Evolutionary conservation across 495 filamentous ascomycete species (phyloP), one percentile per base, ranked within the genome.

Genomic region (Penicillium simplicissimum): DNA sequence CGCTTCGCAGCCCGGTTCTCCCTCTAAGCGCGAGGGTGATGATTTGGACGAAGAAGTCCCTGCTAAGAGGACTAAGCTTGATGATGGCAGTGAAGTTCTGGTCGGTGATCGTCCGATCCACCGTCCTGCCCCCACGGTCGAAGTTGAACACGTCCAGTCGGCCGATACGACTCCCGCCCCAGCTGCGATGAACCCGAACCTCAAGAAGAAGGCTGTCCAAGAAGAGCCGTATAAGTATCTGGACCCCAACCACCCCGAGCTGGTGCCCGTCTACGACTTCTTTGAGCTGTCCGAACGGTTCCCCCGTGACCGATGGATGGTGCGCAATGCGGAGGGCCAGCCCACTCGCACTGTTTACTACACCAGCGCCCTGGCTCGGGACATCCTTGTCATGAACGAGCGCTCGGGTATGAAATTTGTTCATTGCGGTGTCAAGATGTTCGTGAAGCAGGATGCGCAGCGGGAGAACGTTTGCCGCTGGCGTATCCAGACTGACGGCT

Each of bases 351-450:
- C 92, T 17, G 92, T 98, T 55, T 98, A 98, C 82, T 98, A 97
- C 80, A 96, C 92, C 52, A 91, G 87, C 57, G 81, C 85, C n/a
- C 81, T 97, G 11, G 89, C 90, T 1, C 87, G 90, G 14, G 87
- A 91, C 62, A 96, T 98, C 55, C 82, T 98, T 3, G 78, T 76
- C 8, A 74, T 84, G 55, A 98, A 98, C 71, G 92, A 97, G 72
- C 90, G 90, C 25, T 87, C 87, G 14, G 92, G 93, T 28, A 87
- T 98, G 74, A 96, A 92, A 75, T 97, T 98, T 71, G 88, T 98
- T 40, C 95, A 98, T 75, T 93, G 90, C 59, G 95, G 95, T 61
- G 91, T 98, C 31, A 96, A 96, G 78, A 97, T 97, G 87, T 98
- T 97, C 74, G 91, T 98, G 74, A 95, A 94, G 77, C 95, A 98